Conservation (phyloP, 805 yeast species). For the Zygoascus flipseniorum region DNA sequence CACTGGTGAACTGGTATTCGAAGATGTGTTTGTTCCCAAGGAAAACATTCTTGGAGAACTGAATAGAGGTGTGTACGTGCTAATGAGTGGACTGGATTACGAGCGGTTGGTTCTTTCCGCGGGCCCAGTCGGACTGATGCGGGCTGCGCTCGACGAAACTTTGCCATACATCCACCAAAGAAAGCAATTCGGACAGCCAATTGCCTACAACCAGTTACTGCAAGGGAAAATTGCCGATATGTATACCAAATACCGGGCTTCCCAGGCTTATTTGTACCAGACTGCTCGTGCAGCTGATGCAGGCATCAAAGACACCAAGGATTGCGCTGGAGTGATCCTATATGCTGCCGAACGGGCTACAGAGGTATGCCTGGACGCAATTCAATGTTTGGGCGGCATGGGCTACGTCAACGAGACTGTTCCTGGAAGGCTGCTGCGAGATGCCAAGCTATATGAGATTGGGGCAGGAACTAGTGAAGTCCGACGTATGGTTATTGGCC, state of each 20-base stretch:
- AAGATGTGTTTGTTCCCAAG: slow-evolving; percentile 26
- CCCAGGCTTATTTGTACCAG: slow-evolving; percentile 23
- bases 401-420: slow-evolving; percentile 28
- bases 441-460: slow-evolving; percentile 27
- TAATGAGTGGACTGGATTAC: slow-evolving; percentile 26
- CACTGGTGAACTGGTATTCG: slow-evolving; percentile 28
- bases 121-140: slow-evolving; percentile 27
- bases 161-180: slow-evolving; percentile 26
- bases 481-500: slow-evolving; percentile 27
- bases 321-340: slow-evolving; percentile 27
- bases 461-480: slow-evolving; percentile 28
- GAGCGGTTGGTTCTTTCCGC: slow-evolving; percentile 27
- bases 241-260: slow-evolving; percentile 27
- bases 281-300: slow-evolving; percentile 22
- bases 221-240: slow-evolving; percentile 29
- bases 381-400: slow-evolving; percentile 29
- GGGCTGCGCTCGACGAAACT: slow-evolving; percentile 26
- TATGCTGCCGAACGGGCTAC: slow-evolving; percentile 29
- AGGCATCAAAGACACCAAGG: slow-evolving; percentile 23
- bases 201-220: slow-evolving; percentile 25
- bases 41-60: slow-evolving; percentile 25
- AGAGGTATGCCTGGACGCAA: slow-evolving; percentile 26
- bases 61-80: slow-evolving; percentile 25
- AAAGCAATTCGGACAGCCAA: slow-evolving; percentile 26
- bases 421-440: slow-evolving; percentile 26